phyloP scores from a whole-genome alignment of 495 filamentous ascomycete genomes.

The Haplographium delicatum region DNA sequence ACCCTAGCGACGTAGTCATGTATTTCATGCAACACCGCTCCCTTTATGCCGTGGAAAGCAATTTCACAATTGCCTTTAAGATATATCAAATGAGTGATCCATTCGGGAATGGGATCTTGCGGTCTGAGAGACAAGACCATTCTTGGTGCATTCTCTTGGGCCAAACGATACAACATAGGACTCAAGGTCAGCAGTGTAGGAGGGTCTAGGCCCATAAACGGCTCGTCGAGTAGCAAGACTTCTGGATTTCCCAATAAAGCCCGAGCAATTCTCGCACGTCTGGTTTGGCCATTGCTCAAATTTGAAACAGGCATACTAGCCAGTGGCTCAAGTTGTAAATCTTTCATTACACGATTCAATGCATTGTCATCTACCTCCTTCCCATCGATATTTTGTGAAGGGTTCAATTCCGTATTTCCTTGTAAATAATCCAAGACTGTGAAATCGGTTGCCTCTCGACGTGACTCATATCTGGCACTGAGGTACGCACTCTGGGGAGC shows the following conservation, averaged over 20 bases:
- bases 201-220: conserved; percentile 96
- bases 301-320: conserved; percentile 77
- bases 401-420: conserved; percentile 72
- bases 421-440: conserved; percentile 72
- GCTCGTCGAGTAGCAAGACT: conserved; percentile 83
- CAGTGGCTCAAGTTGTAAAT: conserved; percentile 60
- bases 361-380: conserved; percentile 36
- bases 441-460: conserved; percentile 81
- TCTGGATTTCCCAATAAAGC: conserved; percentile 74
- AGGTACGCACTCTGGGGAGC: conserved; percentile 68
- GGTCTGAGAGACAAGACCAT: conserved; percentile 73
- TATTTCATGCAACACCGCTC: conserved; percentile 44
- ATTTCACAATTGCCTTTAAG: conserved; percentile 58
- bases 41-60: conserved; percentile 49
- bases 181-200: conserved; percentile 65
- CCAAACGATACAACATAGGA: conserved; percentile 58
- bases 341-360: conserved; percentile 54
- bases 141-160: conserved; percentile 57
- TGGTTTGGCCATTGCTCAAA: conserved; percentile 87
- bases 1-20: conserved; percentile 36
- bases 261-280: conserved; percentile 81
- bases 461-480: conserved; percentile 87
- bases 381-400: conserved; percentile 44
- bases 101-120: conserved; percentile 80
- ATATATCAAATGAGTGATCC: conserved; percentile 78